phyloP scores from a whole-genome alignment of 345 rosid species.

The Draba incana region DNA sequence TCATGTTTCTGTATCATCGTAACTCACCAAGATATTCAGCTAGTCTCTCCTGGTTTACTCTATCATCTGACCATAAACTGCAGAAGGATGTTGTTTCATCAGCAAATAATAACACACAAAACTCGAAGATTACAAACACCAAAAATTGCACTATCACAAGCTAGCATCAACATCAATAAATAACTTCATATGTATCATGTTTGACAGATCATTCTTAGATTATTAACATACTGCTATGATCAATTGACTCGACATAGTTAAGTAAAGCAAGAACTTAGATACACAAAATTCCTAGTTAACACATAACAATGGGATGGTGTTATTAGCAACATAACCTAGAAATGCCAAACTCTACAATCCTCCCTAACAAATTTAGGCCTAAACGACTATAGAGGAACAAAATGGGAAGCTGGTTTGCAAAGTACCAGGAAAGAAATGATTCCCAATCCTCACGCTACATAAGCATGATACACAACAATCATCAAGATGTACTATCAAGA shows the following conservation, averaged over 20 bases:
- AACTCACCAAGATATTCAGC: slow-evolving; percentile 92
- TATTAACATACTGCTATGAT: neutral
- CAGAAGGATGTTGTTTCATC: slow-evolving; percentile 14
- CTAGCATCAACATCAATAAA: neutral
- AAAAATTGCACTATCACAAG: neutral
- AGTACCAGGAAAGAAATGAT: neutral
- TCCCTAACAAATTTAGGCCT: slow-evolving; percentile 1
- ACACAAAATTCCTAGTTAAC: slow-evolving; percentile 8
- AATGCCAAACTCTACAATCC: neutral
- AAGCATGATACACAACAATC: slow-evolving; percentile 5
- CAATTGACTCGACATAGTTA: neutral
- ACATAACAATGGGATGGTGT: slow-evolving; percentile 11
- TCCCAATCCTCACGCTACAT: neutral
- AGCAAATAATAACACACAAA: slow-evolving; percentile 20
- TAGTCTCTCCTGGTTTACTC: slow-evolving; percentile 84
- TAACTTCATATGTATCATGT: neutral
- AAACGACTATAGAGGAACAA: neutral
- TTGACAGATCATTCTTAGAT: neutral
- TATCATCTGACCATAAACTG: slow-evolving; percentile 67
- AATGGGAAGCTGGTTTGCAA: neutral
- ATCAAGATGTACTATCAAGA: slow-evolving; percentile 1
- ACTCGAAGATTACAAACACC: too few relatives aligned
- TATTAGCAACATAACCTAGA: neutral
- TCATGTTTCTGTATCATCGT: slow-evolving; percentile 68
- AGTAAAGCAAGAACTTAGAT: slow-evolving; percentile 21